Conservation (phyloP, 2,329 filamentous ascomycete genomes). For the Arthrobotrys sphaeroides region DNA sequence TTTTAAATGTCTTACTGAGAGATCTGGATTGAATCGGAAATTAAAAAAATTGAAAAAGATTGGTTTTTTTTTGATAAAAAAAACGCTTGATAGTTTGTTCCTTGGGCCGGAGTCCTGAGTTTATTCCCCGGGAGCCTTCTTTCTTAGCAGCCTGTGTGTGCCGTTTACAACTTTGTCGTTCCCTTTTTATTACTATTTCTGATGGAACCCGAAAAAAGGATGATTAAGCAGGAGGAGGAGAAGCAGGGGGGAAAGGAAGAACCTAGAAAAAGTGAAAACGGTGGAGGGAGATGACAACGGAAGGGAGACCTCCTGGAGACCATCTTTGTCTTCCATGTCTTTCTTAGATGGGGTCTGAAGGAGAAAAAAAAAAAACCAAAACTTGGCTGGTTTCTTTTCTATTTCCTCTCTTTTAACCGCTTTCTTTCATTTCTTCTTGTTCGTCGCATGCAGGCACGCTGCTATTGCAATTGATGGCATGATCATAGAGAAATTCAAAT, state of each 20-base stretch:
- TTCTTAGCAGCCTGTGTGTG: conserved; percentile 3
- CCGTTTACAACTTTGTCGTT: conserved; percentile 8
- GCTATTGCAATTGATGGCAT: conserved; percentile 18
- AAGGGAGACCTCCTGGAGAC: conserved; percentile 11
- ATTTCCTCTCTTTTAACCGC: background rate
- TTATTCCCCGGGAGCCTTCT: conserved; percentile 11
- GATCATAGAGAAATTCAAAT: conserved; percentile 25
- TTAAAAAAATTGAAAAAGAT: conserved; percentile 23
- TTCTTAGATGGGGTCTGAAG: background rate
- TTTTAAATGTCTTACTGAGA: background rate
- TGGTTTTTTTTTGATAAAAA: no score
- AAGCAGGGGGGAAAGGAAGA: background rate
- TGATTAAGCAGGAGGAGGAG: background rate
- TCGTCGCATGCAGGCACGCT: background rate
- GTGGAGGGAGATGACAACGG: background rate
- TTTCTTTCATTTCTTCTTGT: background rate
- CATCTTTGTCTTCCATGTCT: background rate
- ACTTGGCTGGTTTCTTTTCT: background rate
- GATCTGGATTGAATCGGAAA: conserved; percentile 16
- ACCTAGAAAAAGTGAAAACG: background rate
- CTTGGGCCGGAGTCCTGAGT: conserved; percentile 23
- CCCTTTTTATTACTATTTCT: background rate
- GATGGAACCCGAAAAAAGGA: background rate
- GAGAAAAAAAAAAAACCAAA: no score
- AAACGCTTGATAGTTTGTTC: conserved; percentile 1